Conservation (phyloP, 139 green algal species). For the Chlamydomonas schloesseri region DNA sequence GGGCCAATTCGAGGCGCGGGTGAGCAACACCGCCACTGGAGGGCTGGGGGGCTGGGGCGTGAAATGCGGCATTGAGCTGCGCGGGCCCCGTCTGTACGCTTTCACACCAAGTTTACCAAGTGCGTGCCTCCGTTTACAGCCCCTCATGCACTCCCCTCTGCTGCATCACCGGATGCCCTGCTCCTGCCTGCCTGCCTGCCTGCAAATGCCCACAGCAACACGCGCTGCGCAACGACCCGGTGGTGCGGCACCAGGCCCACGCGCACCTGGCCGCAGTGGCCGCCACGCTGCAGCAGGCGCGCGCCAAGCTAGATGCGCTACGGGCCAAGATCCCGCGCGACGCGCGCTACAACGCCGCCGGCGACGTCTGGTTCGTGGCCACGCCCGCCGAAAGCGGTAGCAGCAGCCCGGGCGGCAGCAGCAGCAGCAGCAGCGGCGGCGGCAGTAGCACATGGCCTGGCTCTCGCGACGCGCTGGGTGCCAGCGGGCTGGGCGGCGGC, state of each 20-base stretch:
- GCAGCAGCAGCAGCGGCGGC: no score
- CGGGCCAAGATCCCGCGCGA: slow-evolving; percentile 6
- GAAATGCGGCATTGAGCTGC: background rate
- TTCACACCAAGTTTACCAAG: no score
- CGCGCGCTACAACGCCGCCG: slow-evolving; percentile 16
- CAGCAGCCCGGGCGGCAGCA: no score
- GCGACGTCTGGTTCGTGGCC: slow-evolving; percentile 26
- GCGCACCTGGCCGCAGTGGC: background rate
- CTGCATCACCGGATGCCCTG: background rate
- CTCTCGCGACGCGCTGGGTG: no score
- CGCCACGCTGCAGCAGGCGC: slow-evolving; percentile 6
- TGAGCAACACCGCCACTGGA: background rate
- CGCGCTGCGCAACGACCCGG: slow-evolving; percentile 42
- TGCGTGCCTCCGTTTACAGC: no score
- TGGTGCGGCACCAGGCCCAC: background rate
- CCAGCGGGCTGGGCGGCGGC: background rate
- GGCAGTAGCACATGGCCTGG: background rate
- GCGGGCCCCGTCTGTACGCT: no score
- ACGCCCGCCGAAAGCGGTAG: no score
- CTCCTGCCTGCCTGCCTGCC: background rate
- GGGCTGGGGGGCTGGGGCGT: background rate
- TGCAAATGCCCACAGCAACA: slow-evolving; percentile 13
- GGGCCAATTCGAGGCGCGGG: background rate
- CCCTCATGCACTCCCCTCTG: no score
- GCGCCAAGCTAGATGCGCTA: slow-evolving; percentile 32